These are phyloP conservation scores for Aquilaria agallochum DNA, from an alignment of 441 rosid genomes.

Conservation along the genomic window DNA sequence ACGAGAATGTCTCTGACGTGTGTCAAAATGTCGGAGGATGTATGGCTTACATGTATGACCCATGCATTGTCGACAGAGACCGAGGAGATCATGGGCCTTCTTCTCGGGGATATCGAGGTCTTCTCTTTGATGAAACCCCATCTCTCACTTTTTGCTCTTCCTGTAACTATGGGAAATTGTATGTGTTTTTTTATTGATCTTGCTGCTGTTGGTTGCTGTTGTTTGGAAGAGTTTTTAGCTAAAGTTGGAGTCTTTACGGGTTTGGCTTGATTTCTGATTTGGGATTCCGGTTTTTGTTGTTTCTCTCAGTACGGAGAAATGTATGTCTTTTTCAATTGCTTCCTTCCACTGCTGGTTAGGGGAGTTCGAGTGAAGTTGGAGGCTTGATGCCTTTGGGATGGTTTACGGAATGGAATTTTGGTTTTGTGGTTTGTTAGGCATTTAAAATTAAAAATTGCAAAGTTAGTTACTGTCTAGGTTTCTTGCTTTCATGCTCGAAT, in stretches of 20 bases:
- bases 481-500: no score
- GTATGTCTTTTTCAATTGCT: no score
- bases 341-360: no score
- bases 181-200: not conserved
- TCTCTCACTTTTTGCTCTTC: not conserved
- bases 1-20: slow-evolving; percentile 62
- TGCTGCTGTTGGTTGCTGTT: not conserved
- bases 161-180: not conserved
- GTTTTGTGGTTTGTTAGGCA: not conserved
- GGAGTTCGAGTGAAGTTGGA: no score
- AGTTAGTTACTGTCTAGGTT: no score
- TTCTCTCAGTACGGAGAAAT: no score
- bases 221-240: slow-evolving; percentile 1
- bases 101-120: slow-evolving; percentile 96
- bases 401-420: slow-evolving; percentile 5
- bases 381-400: not conserved
- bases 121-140: not conserved
- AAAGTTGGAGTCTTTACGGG: not conserved
- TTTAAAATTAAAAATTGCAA: not conserved
- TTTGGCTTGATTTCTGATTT: no score
- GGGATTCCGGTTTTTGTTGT: no score
- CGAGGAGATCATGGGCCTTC: slow-evolving; percentile 98
- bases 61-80: slow-evolving; percentile 98
- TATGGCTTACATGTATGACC: slow-evolving; percentile 89
- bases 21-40: slow-evolving; percentile 91